phyloP scores from a whole-genome alignment of 75 land plant genomes.

The Pinus tabuliformis region DNA sequence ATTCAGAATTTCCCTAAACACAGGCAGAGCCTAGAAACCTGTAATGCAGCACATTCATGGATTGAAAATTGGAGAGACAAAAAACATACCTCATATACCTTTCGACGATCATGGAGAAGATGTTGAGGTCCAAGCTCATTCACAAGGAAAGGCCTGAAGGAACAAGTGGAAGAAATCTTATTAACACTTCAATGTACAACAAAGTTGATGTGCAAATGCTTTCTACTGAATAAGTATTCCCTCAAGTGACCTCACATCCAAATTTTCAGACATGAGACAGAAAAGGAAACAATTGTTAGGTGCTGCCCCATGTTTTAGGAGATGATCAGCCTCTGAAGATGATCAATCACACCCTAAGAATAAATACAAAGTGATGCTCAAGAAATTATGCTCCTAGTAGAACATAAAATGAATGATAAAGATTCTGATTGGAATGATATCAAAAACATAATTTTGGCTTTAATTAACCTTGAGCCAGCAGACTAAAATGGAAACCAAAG shows the following conservation, averaged over 20 bases:
- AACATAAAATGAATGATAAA: neutral
- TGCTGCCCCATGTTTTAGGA: neutral
- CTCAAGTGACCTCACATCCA: neutral
- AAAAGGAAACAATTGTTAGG: neutral
- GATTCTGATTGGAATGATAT: neutral
- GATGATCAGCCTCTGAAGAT: neutral
- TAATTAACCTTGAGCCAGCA: neutral
- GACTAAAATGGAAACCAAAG: neutral
- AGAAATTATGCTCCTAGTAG: neutral
- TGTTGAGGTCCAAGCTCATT: constrained; percentile 89
- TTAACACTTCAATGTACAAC: neutral
- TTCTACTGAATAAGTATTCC: neutral
- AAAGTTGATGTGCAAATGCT: neutral
- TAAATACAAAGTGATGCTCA: neutral
- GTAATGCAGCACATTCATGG: neutral
- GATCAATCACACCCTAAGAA: neutral
- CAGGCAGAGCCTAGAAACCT: neutral
- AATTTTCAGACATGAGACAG: neutral
- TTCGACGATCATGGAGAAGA: constrained; percentile 94
- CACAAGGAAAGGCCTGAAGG: constrained; percentile 83
- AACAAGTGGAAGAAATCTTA: constrained; percentile 2
- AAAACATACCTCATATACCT: constrained; percentile 87
- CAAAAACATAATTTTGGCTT: neutral
- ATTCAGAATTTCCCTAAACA: neutral
- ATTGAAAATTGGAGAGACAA: neutral